These are phyloP conservation scores for Hsuehochloa calcarea DNA, from an alignment of 176 grass and related monocot species.

Conservation along the genomic window DNA sequence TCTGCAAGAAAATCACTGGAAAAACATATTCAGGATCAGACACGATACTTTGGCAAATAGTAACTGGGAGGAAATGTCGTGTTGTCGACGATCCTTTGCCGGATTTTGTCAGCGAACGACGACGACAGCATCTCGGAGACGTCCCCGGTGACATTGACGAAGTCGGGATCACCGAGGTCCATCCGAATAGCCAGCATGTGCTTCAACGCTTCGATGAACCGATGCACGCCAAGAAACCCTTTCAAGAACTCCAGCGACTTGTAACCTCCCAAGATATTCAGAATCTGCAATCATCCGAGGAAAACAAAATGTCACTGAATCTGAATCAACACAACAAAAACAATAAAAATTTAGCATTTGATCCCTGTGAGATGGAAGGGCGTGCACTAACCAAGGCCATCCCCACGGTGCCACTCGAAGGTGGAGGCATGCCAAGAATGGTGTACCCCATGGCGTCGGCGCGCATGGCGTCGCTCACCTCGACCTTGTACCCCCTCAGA, in stretches of 20 bases:
- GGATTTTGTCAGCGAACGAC: constrained; percentile 52
- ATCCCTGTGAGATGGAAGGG: neutral
- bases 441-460: constrained; percentile 66
- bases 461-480: constrained; percentile 43
- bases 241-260: constrained; percentile 52
- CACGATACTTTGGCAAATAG: constrained; percentile 64
- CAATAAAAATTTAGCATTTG: neutral
- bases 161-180: constrained; percentile 77
- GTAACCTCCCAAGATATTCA: constrained; percentile 81
- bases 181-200: constrained; percentile 73
- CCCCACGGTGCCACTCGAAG: constrained; percentile 78
- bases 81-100: constrained; percentile 59
- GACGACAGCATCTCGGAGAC: constrained; percentile 73
- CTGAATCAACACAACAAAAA: neutral
- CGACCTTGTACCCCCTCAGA: constrained; percentile 52
- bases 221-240: constrained; percentile 64
- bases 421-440: constrained; percentile 86
- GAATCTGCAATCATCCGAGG: constrained; percentile 6
- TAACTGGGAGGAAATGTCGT: constrained; percentile 68
- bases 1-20: neutral
- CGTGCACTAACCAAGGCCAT: constrained; percentile 52
- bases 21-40: neutral
- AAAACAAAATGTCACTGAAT: neutral
- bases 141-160: constrained; percentile 44
- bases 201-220: constrained; percentile 74